A percentile compares a stretch with the other conserved stretches of the same genome.
phyloP scores from a whole-genome alignment of 768 basidiomycete genomes.

The Boletus sp. region DNA sequence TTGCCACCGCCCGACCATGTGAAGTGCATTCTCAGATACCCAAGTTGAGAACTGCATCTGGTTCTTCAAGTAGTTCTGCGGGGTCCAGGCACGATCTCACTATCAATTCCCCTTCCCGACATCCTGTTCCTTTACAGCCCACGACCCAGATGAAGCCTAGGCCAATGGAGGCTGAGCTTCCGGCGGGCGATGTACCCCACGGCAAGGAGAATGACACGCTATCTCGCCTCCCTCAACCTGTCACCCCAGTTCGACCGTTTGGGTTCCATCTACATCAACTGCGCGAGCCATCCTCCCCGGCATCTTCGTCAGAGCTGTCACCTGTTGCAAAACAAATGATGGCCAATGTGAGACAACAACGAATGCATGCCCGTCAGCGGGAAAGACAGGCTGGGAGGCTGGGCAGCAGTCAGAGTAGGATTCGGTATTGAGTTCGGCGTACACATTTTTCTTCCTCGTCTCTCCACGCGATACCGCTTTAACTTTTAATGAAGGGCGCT shows the following conservation, averaged over 20 bases:
- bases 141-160: neutral
- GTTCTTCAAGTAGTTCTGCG: constrained; percentile 24
- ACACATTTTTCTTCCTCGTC: neutral
- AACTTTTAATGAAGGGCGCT: constrained; percentile 8
- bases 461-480: constrained; percentile 11
- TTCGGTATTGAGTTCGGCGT: constrained; percentile 22
- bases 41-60: constrained; percentile 25
- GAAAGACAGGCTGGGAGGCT: constrained; percentile 30
- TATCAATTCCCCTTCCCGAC: neutral
- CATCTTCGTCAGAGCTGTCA: constrained; percentile 71
- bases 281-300: constrained; percentile 49
- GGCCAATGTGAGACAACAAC: constrained; percentile 52
- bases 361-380: constrained; percentile 31
- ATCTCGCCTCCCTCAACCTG: constrained; percentile 34
- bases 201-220: constrained; percentile 24
- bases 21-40: constrained; percentile 28
- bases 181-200: no score
- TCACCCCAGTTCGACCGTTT: constrained; percentile 46
- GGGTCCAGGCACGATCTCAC: constrained; percentile 11
- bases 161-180: neutral
- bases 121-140: constrained; percentile 8
- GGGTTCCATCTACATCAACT: constrained; percentile 32
- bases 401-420: constrained; percentile 31
- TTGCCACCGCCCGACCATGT: constrained; percentile 1
- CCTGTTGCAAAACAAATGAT: constrained; percentile 66